These are phyloP conservation scores for Kwoniella pini DNA, from an alignment of 768 basidiomycete genomes.

Conservation along the genomic window DNA sequence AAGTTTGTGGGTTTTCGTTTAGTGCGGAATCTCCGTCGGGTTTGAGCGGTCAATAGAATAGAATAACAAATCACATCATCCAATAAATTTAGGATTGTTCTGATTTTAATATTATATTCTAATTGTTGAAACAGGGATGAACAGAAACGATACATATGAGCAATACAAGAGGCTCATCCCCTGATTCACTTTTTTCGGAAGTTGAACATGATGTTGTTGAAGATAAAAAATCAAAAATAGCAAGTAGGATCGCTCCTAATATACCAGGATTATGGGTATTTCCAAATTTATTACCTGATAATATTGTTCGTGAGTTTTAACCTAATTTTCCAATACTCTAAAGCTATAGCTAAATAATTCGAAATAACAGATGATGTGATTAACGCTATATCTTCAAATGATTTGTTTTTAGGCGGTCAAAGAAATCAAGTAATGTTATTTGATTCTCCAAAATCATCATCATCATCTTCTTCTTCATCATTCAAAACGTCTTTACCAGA, in stretches of 20 bases:
- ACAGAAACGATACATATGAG: background rate
- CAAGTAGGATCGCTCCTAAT: constrained; percentile 22
- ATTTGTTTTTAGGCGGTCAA: constrained; percentile 47
- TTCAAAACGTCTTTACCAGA: constrained; percentile 60
- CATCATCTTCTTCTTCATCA: too few relatives aligned
- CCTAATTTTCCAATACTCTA: too few relatives aligned
- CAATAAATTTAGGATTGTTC: too few relatives aligned
- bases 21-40: constrained; percentile 10
- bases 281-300: constrained; percentile 23
- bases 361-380: background rate
- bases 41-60: constrained; percentile 4
- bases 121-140: background rate
- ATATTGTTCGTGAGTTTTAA: constrained; percentile 38
- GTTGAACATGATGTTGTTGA: background rate
- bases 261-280: constrained; percentile 49
- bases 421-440: constrained; percentile 89
- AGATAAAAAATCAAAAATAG: background rate
- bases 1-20: background rate
- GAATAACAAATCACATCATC: too few relatives aligned
- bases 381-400: constrained; percentile 24
- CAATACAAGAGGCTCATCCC: constrained; percentile 1
- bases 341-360: too few relatives aligned
- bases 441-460: constrained; percentile 58
- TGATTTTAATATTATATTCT: too few relatives aligned
- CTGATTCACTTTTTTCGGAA: constrained; percentile 33